phyloP scores from a whole-genome alignment of 1,139 yeast genomes.

The Yamadazyma diospyri region DNA sequence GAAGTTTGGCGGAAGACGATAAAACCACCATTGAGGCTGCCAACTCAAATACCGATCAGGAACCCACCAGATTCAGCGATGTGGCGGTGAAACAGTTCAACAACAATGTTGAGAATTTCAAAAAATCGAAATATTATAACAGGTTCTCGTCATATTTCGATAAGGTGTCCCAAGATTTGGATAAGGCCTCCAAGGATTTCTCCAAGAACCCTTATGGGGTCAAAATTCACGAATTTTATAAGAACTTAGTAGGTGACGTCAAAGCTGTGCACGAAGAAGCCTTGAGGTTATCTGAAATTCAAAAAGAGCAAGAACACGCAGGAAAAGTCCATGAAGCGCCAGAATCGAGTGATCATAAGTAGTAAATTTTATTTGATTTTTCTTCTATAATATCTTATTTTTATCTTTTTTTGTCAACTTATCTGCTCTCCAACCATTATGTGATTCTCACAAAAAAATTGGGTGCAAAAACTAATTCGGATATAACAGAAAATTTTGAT shows the following conservation, averaged over 20 bases:
- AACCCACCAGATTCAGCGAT: conserved; percentile 9
- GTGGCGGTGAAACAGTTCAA: conserved; percentile 5
- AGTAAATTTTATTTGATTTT: conserved; percentile 2
- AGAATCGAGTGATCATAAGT: not conserved
- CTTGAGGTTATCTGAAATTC: conserved; percentile 59
- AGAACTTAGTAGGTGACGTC: conserved; percentile 52
- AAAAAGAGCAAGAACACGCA: conserved; percentile 28
- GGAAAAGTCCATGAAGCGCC: conserved; percentile 14
- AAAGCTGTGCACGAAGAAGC: conserved; percentile 72
- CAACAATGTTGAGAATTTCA: conserved; percentile 25
- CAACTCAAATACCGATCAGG: conserved; percentile 26
- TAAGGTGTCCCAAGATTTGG: conserved; percentile 32
- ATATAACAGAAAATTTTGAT: too few species aligned
- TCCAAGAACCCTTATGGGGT: conserved; percentile 30
- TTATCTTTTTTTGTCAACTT: too few species aligned
- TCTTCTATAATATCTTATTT: conserved; percentile 1
- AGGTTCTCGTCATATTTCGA: conserved; percentile 16
- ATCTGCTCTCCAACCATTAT: not conserved
- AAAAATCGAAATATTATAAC: conserved; percentile 10
- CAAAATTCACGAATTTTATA: conserved; percentile 34
- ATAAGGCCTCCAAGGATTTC: conserved; percentile 24
- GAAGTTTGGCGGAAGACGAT: conserved; percentile 3
- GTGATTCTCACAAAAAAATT: conserved; percentile 1
- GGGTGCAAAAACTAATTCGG: conserved; percentile 5
- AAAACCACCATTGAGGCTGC: conserved; percentile 1